Evolutionary conservation across 1,139 yeast genomes (phyloP).

Genomic region (Blastobotrys proliferans): DNA sequence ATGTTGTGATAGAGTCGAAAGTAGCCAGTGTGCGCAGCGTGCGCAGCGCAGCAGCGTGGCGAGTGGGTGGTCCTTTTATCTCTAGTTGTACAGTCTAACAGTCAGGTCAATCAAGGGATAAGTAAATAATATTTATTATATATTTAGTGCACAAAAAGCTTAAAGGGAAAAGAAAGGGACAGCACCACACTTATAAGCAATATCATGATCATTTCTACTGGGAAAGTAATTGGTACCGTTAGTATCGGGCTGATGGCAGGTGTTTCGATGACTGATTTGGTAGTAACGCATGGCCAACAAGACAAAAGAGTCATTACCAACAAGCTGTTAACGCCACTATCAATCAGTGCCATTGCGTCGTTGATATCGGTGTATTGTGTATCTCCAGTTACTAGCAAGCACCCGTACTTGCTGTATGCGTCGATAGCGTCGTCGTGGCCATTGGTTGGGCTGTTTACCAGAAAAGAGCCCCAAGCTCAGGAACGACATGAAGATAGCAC

Average conservation of each 20-base stretch:
- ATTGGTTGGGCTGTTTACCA: not conserved
- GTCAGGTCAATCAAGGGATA: not conserved
- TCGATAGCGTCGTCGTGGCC: not conserved
- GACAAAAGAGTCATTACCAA: not conserved
- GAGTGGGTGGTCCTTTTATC: not conserved
- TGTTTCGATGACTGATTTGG: constrained; percentile 19
- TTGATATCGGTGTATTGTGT: constrained; percentile 23
- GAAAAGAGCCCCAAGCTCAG: not conserved
- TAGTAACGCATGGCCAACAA: not conserved
- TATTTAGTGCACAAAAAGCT: not conserved
- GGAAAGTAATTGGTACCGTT: constrained; percentile 31
- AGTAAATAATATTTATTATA: not conserved
- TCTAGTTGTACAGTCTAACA: not conserved
- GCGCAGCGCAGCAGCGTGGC: not conserved
- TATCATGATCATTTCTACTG: constrained; percentile 20
- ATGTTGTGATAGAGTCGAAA: too few relatives aligned
- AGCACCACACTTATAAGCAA: not conserved
- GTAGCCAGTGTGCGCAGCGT: too few relatives aligned
- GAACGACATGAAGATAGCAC: not conserved
- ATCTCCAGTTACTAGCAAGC: constrained; percentile 25
- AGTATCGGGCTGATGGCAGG: constrained; percentile 30
- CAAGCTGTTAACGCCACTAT: constrained; percentile 18
- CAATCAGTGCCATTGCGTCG: constrained; percentile 21
- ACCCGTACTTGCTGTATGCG: constrained; percentile 28
- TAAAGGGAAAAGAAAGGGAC: not conserved